Evolutionary conservation across 257 asterid genomes (phyloP).

Genomic region (Przewalskia tangutica): DNA sequence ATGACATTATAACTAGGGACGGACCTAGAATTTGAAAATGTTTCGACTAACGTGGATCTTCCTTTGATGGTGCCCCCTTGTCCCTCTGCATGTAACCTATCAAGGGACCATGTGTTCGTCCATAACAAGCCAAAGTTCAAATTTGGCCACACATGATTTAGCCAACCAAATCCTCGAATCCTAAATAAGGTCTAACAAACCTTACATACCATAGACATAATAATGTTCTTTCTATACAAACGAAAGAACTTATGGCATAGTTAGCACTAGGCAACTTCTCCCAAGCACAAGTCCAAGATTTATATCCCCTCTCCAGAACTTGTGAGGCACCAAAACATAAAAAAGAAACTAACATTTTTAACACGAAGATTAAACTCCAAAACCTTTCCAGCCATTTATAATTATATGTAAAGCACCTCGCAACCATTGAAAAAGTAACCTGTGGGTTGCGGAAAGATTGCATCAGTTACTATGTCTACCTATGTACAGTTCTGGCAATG

Average conservation of each 20-base stretch:
- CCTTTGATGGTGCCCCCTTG: no score
- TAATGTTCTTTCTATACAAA: background rate
- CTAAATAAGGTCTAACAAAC: background rate
- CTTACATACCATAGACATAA: background rate
- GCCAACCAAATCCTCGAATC: background rate
- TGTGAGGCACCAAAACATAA: background rate
- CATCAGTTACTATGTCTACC: background rate
- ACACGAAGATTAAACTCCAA: background rate
- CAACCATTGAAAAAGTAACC: background rate
- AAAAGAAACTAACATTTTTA: background rate
- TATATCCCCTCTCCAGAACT: background rate
- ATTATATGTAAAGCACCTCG: background rate
- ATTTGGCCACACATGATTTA: background rate
- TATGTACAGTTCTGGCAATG: constrained; percentile 21
- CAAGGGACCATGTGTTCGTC: background rate
- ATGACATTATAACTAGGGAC: no score
- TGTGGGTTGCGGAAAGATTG: background rate
- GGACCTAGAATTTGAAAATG: no score
- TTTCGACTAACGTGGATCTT: no score
- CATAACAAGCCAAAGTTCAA: background rate
- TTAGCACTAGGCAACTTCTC: background rate
- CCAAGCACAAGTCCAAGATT: background rate
- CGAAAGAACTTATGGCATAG: background rate
- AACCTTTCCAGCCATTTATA: background rate
- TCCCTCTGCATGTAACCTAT: background rate